Evolutionary conservation across 2,329 filamentous ascomycete species (phyloP), one percentile per base, ranked within the genome.

Genomic region (Fusarium lyarnte): DNA sequence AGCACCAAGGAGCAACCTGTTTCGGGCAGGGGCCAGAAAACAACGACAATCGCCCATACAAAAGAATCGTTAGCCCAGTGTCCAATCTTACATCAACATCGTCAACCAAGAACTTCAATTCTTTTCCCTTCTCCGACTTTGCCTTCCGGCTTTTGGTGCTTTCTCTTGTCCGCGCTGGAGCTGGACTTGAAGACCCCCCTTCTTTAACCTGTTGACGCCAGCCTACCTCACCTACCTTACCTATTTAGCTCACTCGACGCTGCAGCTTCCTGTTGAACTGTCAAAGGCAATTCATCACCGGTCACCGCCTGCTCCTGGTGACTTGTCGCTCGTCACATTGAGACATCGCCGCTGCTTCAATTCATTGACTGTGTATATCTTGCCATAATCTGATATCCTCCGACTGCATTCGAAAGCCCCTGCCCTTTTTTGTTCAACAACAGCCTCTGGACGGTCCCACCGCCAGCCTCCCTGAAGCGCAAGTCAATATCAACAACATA

Each of bases 61-160:
- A 66, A 66, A 66, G 64, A 66, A 66, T 66, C 64, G 45, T 46
- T 52, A 66, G 62, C 64, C 64, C 64, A 66, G 64, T 29, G 45
- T 66, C 54, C 51, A 23, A 67, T 70, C 70, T 55, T 54, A 65
- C 63, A 63, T 63, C 61, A 52, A 61, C 68, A 65, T 70, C 62
- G 58, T 67, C 64, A 77, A 72, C 71, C 71, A 71, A 72, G 61
- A 70, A 63, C 63, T 74, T 73, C 58, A 64, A 71, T 74, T 74
- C 69, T 64, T 63, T 70, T 51, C 59, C 49, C 57, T 54, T 49
- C 60, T 66, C 70, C 70, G 49, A 46, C 63, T 54, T 69, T 66
- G 61, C 58, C 66, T 55, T 27, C 54, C 27, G 54, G 54, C 54
- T 58, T 58, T 70, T 67, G 66, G 63, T 67, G 70, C 63, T 63